A percentile compares a stretch with the other conserved stretches of the same genome.
Evolutionary conservation across 805 yeast species (phyloP).

Genomic region (Yamadazyma olivae): DNA sequence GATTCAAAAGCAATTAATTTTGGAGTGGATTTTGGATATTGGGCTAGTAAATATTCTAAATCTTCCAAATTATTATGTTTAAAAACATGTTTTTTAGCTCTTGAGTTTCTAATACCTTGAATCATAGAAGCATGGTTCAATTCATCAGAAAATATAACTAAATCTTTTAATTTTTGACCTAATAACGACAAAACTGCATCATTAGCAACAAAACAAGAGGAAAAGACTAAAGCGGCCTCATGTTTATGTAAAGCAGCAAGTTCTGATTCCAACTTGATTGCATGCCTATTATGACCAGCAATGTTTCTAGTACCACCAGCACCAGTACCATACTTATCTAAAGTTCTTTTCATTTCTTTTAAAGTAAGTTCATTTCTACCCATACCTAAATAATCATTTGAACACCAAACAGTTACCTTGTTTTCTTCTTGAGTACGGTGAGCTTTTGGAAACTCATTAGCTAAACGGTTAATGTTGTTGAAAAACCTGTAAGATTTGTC

Average conservation of each 20-base stretch:
- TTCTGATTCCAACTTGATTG: conserved; percentile 83
- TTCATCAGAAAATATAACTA: conserved; percentile 90
- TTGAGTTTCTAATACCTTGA: conserved; percentile 88
- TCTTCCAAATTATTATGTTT: conserved; percentile 87
- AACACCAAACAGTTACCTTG: conserved; percentile 98
- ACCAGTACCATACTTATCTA: conserved; percentile 93
- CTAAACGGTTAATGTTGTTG: conserved; percentile 95
- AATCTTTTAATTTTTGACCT: conserved; percentile 85
- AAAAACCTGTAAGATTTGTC: conserved; percentile 95
- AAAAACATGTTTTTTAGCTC: conserved; percentile 83
- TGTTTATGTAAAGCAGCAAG: conserved; percentile 89
- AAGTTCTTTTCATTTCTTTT: conserved; percentile 70
- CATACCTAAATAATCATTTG: conserved; percentile 96
- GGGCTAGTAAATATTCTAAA: conserved; percentile 72
- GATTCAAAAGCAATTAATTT: conserved; percentile 96
- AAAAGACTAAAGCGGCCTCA: conserved; percentile 91
- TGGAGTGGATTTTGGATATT: conserved; percentile 84
- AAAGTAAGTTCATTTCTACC: conserved; percentile 76
- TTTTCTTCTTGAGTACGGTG: conserved; percentile 73
- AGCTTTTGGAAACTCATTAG: conserved; percentile 90
- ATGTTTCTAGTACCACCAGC: conserved; percentile 99
- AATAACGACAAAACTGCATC: conserved; percentile 90
- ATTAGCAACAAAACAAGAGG: conserved; percentile 95
- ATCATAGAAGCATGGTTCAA: conserved; percentile 98
- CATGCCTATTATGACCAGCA: conserved; percentile 93